These are phyloP conservation scores for Pyricularia grisea DNA, from an alignment of 2,329 filamentous ascomycete genomes.

Conservation along the genomic window DNA sequence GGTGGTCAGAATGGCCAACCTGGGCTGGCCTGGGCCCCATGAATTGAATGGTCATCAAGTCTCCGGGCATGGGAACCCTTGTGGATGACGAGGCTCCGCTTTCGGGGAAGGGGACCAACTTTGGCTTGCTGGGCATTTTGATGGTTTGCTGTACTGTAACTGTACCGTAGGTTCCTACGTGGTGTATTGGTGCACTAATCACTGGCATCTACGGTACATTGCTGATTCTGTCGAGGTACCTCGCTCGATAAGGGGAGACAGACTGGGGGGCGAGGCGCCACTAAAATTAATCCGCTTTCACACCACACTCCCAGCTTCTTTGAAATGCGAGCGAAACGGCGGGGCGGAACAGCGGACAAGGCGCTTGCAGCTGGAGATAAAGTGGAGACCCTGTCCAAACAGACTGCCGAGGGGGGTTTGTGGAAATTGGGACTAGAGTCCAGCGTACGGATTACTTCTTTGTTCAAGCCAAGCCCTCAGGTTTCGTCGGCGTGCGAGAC, in stretches of 20 bases:
- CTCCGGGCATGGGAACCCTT: not conserved
- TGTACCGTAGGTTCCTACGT: too few relatives aligned
- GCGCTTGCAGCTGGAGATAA: not conserved
- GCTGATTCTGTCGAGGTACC: too few relatives aligned
- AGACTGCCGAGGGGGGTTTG: not conserved
- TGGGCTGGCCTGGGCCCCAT: not conserved
- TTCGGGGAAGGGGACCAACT: constrained; percentile 6
- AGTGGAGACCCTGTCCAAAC: not conserved
- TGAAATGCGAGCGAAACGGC: not conserved
- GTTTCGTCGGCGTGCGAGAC: not conserved
- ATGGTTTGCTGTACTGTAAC: too few relatives aligned
- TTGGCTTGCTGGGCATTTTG: not conserved
- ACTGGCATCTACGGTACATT: too few relatives aligned
- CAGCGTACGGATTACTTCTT: not conserved
- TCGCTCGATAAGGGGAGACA: not conserved
- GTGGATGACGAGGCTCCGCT: constrained; percentile 10
- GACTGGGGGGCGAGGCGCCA: not conserved
- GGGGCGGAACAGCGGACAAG: not conserved
- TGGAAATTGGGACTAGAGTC: not conserved
- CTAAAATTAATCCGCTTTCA: not conserved
- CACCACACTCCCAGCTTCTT: not conserved
- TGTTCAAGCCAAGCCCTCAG: not conserved
- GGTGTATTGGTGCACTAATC: too few relatives aligned
- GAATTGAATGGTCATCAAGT: not conserved
- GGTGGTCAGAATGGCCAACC: not conserved